Evolutionary conservation across 2,329 filamentous ascomycete species (phyloP).

Genomic region (Lachnellula willkommii): DNA sequence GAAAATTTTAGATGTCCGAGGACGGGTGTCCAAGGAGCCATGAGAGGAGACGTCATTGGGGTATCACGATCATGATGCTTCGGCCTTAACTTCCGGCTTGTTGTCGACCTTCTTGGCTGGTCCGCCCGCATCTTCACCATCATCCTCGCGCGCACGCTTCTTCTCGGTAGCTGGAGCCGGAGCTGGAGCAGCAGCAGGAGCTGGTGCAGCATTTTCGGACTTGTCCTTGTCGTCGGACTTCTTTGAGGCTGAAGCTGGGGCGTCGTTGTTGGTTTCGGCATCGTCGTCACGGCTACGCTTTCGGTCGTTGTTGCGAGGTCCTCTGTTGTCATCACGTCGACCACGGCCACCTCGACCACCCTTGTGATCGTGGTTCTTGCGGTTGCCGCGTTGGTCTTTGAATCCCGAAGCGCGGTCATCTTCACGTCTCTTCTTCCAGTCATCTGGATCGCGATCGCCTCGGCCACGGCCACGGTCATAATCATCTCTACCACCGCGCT

Average conservation of each 20-base stretch:
- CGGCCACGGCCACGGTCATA: conserved; percentile 12
- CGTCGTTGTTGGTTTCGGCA: conserved; percentile 14
- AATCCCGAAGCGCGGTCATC: conserved; percentile 57
- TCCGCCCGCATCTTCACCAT: conserved; percentile 36
- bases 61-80: conserved; percentile 23
- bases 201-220: conserved; percentile 16
- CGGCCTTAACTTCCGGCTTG: conserved; percentile 23
- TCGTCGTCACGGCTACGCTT: conserved; percentile 32
- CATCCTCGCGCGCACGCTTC: conserved; percentile 19
- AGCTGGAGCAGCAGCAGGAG: neutral
- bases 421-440: conserved; percentile 62
- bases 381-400: conserved; percentile 31
- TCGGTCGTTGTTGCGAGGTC: conserved; percentile 33
- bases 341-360: conserved; percentile 38
- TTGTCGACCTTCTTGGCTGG: conserved; percentile 58
- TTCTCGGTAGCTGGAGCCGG: conserved; percentile 5
- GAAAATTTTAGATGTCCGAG: neutral
- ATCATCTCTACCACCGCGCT: neutral
- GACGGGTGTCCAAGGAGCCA: too few relatives aligned
- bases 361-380: conserved; percentile 1
- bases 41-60: conserved; percentile 7
- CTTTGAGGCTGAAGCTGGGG: neutral
- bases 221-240: conserved; percentile 13
- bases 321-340: conserved; percentile 38
- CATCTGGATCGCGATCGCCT: conserved; percentile 43